These are phyloP conservation scores for Trichosanthes cucumerina DNA, from an alignment of 306 rosid genomes.

Conservation along the genomic window DNA sequence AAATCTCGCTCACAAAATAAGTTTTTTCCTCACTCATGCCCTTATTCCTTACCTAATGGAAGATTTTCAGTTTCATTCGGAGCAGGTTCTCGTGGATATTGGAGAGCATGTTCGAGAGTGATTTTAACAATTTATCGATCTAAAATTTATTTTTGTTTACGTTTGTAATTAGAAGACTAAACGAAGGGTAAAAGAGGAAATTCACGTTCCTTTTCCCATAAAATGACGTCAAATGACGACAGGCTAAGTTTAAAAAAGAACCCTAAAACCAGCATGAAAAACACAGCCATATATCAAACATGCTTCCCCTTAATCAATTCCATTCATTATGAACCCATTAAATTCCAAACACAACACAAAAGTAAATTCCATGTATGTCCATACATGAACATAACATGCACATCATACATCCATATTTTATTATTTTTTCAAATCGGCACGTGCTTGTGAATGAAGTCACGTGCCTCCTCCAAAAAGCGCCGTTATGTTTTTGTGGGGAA, in stretches of 20 bases:
- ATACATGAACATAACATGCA: background rate
- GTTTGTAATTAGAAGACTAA: background rate
- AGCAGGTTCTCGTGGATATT: too few relatives aligned
- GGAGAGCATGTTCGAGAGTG: too few relatives aligned
- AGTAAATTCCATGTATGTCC: background rate
- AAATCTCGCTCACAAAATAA: too few relatives aligned
- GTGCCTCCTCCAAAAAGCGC: background rate
- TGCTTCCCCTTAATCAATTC: background rate
- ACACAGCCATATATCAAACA: background rate
- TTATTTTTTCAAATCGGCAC: background rate
- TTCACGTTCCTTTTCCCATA: background rate
- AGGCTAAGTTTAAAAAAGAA: background rate
- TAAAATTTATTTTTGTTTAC: too few relatives aligned
- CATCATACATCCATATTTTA: background rate
- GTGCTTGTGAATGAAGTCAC: background rate
- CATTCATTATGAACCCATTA: background rate
- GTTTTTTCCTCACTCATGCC: too few relatives aligned
- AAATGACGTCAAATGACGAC: background rate
- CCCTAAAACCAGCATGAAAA: background rate
- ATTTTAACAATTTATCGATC: too few relatives aligned
- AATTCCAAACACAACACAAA: background rate
- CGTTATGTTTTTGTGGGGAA: conserved; percentile 1
- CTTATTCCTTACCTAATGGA: too few relatives aligned
- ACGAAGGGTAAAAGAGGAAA: background rate
- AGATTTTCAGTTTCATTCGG: too few relatives aligned